Conservation (phyloP, 2,329 filamentous ascomycete species). For the Aspergillus persii region DNA sequence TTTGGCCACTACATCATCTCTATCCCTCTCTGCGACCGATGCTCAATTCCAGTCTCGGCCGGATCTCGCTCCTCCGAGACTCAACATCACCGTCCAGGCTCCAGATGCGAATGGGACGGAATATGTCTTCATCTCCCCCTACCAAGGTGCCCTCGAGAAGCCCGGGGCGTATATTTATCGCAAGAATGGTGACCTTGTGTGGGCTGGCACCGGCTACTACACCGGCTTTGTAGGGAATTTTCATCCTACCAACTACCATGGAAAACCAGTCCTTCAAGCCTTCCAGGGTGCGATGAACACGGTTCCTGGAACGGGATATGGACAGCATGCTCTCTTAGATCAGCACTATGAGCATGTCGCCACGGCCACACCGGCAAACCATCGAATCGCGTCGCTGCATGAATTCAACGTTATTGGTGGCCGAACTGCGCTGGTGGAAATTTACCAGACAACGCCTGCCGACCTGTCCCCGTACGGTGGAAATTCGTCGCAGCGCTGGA, state of each 20-base stretch:
- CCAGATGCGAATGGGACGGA: slow-evolving; percentile 21
- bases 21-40: not conserved
- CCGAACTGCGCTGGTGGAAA: not conserved
- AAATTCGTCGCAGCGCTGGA: not conserved
- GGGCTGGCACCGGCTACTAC: slow-evolving; percentile 53
- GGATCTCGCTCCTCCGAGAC: not conserved
- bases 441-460: not conserved
- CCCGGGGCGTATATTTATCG: slow-evolving; percentile 53
- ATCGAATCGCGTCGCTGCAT: not conserved
- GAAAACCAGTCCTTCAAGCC: slow-evolving; percentile 49
- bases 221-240: slow-evolving; percentile 53
- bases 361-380: not conserved
- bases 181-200: slow-evolving; percentile 53
- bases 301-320: slow-evolving; percentile 50
- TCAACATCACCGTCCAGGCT: slow-evolving; percentile 30
- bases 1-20: not conserved
- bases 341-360: slow-evolving; percentile 53
- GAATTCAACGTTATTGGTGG: not conserved
- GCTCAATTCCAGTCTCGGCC: slow-evolving; percentile 6
- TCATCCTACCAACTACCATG: slow-evolving; percentile 44
- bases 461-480: not conserved
- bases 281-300: slow-evolving; percentile 53
- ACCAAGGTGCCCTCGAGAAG: slow-evolving; percentile 41
- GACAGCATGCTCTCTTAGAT: slow-evolving; percentile 51
- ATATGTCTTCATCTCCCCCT: slow-evolving; percentile 33